Conservation (phyloP, 768 basidiomycete genomes). For the Piloderma croceum region DNA sequence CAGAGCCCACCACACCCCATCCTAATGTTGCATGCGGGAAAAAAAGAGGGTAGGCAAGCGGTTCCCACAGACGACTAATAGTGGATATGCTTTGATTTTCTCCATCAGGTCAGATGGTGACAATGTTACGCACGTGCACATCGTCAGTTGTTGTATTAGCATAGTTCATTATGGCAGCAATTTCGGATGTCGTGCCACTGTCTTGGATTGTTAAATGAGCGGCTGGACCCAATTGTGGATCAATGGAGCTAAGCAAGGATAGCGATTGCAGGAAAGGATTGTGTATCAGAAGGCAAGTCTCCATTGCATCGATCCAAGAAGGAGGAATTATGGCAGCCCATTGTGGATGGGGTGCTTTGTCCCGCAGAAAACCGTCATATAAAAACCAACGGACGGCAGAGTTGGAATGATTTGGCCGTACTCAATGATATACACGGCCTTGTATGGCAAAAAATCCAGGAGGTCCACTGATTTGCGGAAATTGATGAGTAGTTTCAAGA, state of each 20-base stretch:
- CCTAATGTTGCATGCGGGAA: constrained; percentile 21
- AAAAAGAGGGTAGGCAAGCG: constrained; percentile 21
- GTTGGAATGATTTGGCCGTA: constrained; percentile 21
- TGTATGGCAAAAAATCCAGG: constrained; percentile 26
- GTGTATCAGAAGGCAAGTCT: too few relatives aligned
- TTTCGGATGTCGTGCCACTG: too few relatives aligned
- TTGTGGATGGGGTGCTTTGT: too few relatives aligned
- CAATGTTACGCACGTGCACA: too few relatives aligned
- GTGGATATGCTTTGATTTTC: constrained; percentile 11
- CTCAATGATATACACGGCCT: constrained; percentile 28
- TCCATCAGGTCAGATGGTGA: too few relatives aligned
- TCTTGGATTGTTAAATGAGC: too few relatives aligned
- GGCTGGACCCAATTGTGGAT: too few relatives aligned
- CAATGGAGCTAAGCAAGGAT: too few relatives aligned
- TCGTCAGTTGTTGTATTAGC: too few relatives aligned
- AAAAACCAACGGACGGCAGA: constrained; percentile 29
- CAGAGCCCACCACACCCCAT: constrained; percentile 12
- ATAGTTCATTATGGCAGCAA: constrained; percentile 13
- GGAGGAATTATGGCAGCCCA: too few relatives aligned
- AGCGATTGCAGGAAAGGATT: too few relatives aligned
- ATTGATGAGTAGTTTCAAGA: constrained; percentile 20
- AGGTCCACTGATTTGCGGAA: constrained; percentile 18
- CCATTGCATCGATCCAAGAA: too few relatives aligned
- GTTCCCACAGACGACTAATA: constrained; percentile 21
- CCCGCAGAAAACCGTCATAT: constrained; percentile 30